A percentile compares a stretch with the other conserved stretches of the same genome.
Evolutionary conservation across 176 grass and related monocot genomes (phyloP).

Genomic region (Oryza officinalis): DNA sequence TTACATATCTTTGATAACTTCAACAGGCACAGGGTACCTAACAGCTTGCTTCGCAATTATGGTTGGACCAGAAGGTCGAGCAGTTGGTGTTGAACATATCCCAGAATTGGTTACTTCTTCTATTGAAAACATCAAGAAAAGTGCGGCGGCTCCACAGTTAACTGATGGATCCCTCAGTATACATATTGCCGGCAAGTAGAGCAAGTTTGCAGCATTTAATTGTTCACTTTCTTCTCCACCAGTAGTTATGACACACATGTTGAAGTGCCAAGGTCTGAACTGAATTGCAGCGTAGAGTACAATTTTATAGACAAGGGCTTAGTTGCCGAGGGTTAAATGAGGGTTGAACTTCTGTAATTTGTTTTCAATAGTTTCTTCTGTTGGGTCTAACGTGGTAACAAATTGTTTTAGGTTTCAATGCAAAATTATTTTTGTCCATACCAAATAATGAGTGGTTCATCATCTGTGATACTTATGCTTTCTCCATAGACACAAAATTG

Average conservation of each 20-base stretch:
- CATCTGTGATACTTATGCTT: neutral
- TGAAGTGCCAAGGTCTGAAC: neutral
- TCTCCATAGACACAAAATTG: neutral
- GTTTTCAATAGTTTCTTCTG: neutral
- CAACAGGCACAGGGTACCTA: conserved; percentile 71
- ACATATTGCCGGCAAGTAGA: conserved; percentile 54
- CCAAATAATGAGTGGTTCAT: neutral
- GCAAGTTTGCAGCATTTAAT: neutral
- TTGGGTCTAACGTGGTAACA: neutral
- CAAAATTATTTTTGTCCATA: neutral
- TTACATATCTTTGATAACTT: conserved; percentile 2
- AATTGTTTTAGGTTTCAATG: neutral
- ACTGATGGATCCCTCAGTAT: conserved; percentile 62
- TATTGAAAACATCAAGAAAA: conserved; percentile 74
- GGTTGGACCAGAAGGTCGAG: conserved; percentile 66
- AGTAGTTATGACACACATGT: neutral
- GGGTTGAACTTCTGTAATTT: neutral
- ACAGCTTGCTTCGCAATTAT: conserved; percentile 76
- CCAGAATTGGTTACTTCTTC: conserved; percentile 75
- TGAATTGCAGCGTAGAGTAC: neutral
- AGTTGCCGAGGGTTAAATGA: neutral
- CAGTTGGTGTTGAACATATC: conserved; percentile 76
- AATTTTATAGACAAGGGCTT: neutral
- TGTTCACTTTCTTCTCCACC: neutral
- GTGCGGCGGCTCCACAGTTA: conserved; percentile 51